phyloP scores from a whole-genome alignment of 2,329 filamentous ascomycete species.

The Monosporascus sp. region DNA sequence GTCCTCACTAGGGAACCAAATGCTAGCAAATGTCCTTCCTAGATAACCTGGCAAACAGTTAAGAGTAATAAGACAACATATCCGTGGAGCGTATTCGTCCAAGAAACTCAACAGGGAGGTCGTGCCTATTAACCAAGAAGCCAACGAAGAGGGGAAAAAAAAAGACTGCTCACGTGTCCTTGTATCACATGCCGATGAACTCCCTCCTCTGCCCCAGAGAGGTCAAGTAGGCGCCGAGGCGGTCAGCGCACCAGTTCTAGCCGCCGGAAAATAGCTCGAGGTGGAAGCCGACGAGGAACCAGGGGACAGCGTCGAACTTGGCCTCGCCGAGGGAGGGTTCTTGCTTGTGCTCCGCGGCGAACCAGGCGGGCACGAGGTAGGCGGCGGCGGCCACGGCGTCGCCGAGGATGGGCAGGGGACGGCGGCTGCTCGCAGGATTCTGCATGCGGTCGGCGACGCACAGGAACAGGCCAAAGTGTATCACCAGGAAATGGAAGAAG shows the following conservation, averaged over 20 bases:
- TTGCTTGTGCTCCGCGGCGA: not conserved
- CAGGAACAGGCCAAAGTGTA: not conserved
- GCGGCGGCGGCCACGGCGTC: not conserved
- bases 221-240: not conserved
- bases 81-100: too few species aligned
- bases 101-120: too few species aligned
- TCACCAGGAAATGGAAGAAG: not conserved
- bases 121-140: too few species aligned
- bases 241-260: not conserved
- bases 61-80: too few species aligned
- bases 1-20: too few species aligned
- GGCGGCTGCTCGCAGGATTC: too few species aligned
- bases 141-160: too few species aligned
- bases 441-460: not conserved
- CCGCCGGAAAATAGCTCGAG: not conserved
- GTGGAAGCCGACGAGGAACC: not conserved
- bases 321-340: too few species aligned
- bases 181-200: not conserved
- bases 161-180: not conserved
- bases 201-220: not conserved
- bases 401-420: not conserved
- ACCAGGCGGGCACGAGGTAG: not conserved
- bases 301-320: not conserved
- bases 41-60: too few species aligned
- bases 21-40: too few species aligned